Percentiles rank a stretch among this genome's conserved stretches.
Conservation (phyloP, 164 flowering plant genomes). For the Buxus sempervirens region DNA sequence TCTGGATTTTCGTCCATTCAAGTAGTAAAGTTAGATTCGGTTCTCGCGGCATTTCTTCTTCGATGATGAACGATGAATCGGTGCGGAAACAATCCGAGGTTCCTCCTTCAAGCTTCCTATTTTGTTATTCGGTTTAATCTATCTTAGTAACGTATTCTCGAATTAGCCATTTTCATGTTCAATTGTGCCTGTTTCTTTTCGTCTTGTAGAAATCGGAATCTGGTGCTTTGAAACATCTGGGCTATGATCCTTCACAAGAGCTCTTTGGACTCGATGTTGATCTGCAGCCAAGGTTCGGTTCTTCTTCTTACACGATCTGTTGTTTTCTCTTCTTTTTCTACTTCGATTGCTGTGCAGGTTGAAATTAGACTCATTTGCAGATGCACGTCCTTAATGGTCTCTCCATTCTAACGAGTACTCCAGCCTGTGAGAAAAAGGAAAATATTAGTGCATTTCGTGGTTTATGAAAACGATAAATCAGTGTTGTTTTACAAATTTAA, state of each 20-base stretch:
- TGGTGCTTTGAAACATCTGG: slow-evolving; percentile 29
- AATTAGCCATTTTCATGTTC: not conserved
- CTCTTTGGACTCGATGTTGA: slow-evolving; percentile 59
- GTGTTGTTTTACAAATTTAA: too few relatives aligned
- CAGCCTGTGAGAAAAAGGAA: too few relatives aligned
- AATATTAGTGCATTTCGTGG: too few relatives aligned
- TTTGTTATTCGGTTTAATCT: not conserved
- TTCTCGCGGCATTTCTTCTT: slow-evolving; percentile 21
- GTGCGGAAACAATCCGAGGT: slow-evolving; percentile 29
- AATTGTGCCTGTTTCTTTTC: too few relatives aligned
- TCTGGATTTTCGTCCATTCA: slow-evolving; percentile 24
- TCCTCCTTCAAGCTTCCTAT: not conserved
- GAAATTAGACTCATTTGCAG: not conserved
- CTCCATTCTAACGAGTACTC: not conserved
- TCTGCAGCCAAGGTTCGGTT: slow-evolving; percentile 46
- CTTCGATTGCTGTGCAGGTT: too few relatives aligned
- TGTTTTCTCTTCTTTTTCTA: too few relatives aligned
- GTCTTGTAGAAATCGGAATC: too few relatives aligned
- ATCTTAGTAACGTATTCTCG: not conserved
- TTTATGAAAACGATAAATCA: too few relatives aligned
- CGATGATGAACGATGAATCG: slow-evolving; percentile 25
- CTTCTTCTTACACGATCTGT: not conserved
- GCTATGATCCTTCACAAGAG: slow-evolving; percentile 75
- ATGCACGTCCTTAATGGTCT: not conserved
- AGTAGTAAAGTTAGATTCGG: slow-evolving; percentile 17